A percentile compares a stretch with the other conserved stretches of the same genome.
These are phyloP conservation scores for Phytophthora kernoviae DNA, from an alignment of 352 stramenopile genomes.

Conservation along the genomic window DNA sequence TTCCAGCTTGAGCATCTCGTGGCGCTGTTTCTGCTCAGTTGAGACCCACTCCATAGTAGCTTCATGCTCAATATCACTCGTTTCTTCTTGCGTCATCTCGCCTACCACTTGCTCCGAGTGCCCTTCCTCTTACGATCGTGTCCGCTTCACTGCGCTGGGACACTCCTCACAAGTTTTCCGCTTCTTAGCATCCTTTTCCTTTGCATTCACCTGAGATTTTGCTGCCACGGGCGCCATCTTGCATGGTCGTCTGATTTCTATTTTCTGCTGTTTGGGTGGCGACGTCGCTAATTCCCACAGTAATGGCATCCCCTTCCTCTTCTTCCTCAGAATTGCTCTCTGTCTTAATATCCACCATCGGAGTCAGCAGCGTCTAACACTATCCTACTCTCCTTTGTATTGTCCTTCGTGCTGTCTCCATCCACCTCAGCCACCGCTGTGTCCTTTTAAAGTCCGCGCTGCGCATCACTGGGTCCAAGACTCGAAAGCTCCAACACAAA, in stretches of 20 bases:
- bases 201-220: background rate
- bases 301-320: background rate
- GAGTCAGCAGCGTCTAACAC: background rate
- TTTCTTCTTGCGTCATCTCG: too few relatives aligned
- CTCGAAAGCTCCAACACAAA: constrained; percentile 30
- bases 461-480: constrained; percentile 31
- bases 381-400: background rate
- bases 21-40: constrained; percentile 33
- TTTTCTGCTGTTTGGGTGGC: too few relatives aligned
- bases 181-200: constrained; percentile 2
- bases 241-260: background rate
- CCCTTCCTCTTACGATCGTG: constrained; percentile 8
- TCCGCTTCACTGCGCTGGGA: constrained; percentile 10
- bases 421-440: too few relatives aligned
- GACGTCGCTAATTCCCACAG: too few relatives aligned
- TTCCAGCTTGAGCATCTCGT: constrained; percentile 28
- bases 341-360: background rate
- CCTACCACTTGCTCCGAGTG: too few relatives aligned
- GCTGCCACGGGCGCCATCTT: too few relatives aligned
- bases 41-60: constrained; percentile 26
- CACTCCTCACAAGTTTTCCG: constrained; percentile 17
- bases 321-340: constrained; percentile 5
- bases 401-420: too few relatives aligned
- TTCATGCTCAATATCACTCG: constrained; percentile 26
- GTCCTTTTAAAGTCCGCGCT: constrained; percentile 8